These are phyloP conservation scores for Heritiera fomes DNA, from an alignment of 345 rosid genomes.

Conservation along the genomic window DNA sequence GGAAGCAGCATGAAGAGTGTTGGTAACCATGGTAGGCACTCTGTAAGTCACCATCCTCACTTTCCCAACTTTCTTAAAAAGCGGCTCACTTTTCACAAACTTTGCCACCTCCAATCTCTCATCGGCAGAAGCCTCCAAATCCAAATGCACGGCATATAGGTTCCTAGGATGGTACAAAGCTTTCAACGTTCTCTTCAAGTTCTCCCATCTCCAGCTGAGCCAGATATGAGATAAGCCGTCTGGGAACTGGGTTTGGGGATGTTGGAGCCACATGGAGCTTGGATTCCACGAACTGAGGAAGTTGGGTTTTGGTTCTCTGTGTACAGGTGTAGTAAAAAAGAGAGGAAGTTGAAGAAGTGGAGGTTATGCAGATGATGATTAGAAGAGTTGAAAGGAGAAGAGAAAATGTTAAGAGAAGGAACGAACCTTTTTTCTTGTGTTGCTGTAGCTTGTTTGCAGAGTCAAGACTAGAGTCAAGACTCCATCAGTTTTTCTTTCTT, in stretches of 20 bases:
- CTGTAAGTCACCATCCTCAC: conserved; percentile 85
- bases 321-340: conserved; percentile 24
- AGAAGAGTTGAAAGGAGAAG: conserved; percentile 50
- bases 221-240: conserved; percentile 75
- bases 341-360: conserved; percentile 29
- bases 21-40: conserved; percentile 93
- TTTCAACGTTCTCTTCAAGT: conserved; percentile 66
- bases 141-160: conserved; percentile 75
- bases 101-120: conserved; percentile 70
- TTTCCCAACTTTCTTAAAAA: conserved; percentile 61
- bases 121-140: conserved; percentile 70
- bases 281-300: conserved; percentile 55
- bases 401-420: conserved; percentile 37
- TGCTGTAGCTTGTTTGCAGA: conserved; percentile 22
- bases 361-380: conserved; percentile 34
- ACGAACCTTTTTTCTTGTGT: conserved; percentile 54
- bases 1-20: conserved; percentile 86
- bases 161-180: conserved; percentile 92
- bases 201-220: conserved; percentile 76
- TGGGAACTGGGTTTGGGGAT: conserved; percentile 43
- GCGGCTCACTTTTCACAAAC: conserved; percentile 53
- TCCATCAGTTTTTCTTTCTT: background rate
- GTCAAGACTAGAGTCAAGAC: background rate
- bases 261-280: conserved; percentile 32
- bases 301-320: background rate